Percentiles rank a stretch among this genome's conserved stretches.
These are phyloP conservation scores for Orbilia ellipsospora DNA, from an alignment of 2,329 filamentous ascomycete genomes.

Conservation along the genomic window DNA sequence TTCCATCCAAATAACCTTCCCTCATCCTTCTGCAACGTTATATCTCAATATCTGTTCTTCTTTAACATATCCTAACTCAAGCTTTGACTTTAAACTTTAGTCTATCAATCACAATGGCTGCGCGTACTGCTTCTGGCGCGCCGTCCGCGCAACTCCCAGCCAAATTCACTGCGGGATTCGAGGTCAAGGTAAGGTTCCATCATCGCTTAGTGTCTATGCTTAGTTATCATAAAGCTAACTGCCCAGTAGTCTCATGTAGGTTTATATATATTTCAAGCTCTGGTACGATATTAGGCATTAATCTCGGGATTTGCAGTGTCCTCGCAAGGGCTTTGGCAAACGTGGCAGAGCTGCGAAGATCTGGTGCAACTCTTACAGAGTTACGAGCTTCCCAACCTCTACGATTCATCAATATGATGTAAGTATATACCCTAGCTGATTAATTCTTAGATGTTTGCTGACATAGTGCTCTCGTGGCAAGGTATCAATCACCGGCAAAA, in stretches of 20 bases:
- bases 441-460: not conserved
- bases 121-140: slow-evolving; percentile 28
- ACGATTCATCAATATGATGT: slow-evolving; percentile 87
- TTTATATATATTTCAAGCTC: not conserved
- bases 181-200: slow-evolving; percentile 27
- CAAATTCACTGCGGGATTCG: slow-evolving; percentile 29
- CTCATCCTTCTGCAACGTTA: no score
- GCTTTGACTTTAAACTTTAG: not conserved
- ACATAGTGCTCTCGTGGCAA: not conserved
- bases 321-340: slow-evolving; percentile 70
- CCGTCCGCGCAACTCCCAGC: slow-evolving; percentile 27
- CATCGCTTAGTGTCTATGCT: not conserved
- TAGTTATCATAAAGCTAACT: slow-evolving; percentile 15
- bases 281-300: not conserved
- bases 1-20: no score
- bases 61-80: no score
- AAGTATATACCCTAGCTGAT: slow-evolving; percentile 63
- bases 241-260: slow-evolving; percentile 46
- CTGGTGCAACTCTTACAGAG: slow-evolving; percentile 78
- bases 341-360: slow-evolving; percentile 63
- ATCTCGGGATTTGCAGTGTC: slow-evolving; percentile 56
- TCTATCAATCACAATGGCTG: slow-evolving; percentile 14
- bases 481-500: slow-evolving; percentile 64
- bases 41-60: no score
- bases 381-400: slow-evolving; percentile 70